Evolutionary conservation across 192 early-diverging fungal genomes (phyloP), one percentile per base, ranked within the genome.

Genomic region (Martensiomyces pterosporus): DNA sequence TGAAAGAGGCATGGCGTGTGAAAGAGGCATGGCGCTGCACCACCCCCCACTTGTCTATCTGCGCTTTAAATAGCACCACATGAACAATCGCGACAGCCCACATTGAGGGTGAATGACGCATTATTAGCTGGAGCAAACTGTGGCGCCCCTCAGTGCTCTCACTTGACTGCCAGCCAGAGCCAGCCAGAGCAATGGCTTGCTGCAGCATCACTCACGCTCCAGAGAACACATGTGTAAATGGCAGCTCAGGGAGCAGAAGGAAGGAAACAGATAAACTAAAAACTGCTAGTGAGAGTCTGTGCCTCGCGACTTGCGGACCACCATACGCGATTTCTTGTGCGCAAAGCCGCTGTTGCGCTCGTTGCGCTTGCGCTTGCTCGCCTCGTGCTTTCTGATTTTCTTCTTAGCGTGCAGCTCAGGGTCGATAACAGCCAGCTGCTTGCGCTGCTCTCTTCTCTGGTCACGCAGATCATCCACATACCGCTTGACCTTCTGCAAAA

Each of bases 381-480:
- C 82, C 48, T 83, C 82, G 49, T 85, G 84, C 68, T 85, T 89
- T 47, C 84, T 77, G 15, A 83, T 43, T 43, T 84, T 82, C 43
- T 85, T 79, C 43, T 77, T 75, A 4, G 90, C 86, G 15, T 78
- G 66, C 24, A 81, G 71, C 63, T 85, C 84, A 0, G 93, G 90
- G 47, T 92, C 87, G 27, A 64, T 54, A 25, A 76, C 45, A 22
- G 77, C 77, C 75, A 76, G 76, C 45, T 81, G 70, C 38, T 71
- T 81, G 23, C 79, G 70, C 37, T 81, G 65, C 34, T 68, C 76
- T 43, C 81, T 79, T n/a, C 88, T 76, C 47, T 85, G 80, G 3
- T 70, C 72, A 18, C 87, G 79, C 23, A 83, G 66, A 9, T 78
- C 55, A 15, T 62, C 65, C 15, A 93, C 79, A 49, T 78, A 75